These are phyloP conservation scores for Aspergillus fructus DNA, from an alignment of 2,329 filamentous ascomycete species.

Conservation along the genomic window DNA sequence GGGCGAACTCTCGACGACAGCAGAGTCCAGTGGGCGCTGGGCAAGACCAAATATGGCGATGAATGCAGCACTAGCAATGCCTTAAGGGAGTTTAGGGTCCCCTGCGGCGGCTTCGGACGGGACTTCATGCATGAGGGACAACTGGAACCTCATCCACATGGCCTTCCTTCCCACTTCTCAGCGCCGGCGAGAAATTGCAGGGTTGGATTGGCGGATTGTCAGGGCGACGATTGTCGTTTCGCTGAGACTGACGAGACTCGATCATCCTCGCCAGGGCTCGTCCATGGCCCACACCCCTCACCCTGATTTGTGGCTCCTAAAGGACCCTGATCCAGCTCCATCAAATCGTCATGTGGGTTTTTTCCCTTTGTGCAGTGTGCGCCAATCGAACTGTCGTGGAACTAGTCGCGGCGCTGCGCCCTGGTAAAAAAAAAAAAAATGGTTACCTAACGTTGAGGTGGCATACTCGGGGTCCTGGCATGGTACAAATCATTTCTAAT, in stretches of 20 bases:
- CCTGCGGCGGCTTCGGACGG: no score
- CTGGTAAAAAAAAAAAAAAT: not conserved
- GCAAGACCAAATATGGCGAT: no score
- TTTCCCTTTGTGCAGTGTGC: not conserved
- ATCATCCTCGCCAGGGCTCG: not conserved
- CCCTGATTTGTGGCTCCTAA: not conserved
- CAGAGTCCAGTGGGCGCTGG: no score
- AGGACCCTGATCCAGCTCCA: slow-evolving; percentile 4
- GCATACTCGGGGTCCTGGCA: not conserved
- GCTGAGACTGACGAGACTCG: not conserved
- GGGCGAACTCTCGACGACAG: not conserved
- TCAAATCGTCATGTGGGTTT: not conserved
- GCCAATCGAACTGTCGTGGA: not conserved
- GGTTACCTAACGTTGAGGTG: not conserved
- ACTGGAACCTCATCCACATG: not conserved
- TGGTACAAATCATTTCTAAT: not conserved
- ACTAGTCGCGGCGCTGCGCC: not conserved
- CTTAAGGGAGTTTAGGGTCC: no score
- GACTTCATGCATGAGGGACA: not conserved
- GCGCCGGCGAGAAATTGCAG: not conserved
- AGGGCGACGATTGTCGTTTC: not conserved
- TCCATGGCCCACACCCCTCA: not conserved
- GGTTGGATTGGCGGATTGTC: not conserved
- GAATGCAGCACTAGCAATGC: no score
- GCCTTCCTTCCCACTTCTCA: not conserved